phyloP scores from a whole-genome alignment of 345 rosid species.

The Linum trigynum region DNA sequence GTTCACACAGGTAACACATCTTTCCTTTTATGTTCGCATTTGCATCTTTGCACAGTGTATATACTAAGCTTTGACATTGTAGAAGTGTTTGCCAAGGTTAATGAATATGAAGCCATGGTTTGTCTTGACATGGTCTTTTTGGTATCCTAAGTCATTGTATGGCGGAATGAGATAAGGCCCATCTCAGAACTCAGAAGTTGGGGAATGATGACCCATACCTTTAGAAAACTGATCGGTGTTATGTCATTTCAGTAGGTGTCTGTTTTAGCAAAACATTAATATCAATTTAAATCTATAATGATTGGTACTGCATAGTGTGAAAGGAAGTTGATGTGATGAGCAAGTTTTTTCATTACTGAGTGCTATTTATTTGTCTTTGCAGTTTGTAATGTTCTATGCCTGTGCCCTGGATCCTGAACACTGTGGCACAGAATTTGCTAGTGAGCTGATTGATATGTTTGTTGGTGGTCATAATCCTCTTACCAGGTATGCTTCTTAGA shows the following conservation, averaged over 20 bases:
- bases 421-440: constrained; percentile 65
- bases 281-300: not conserved
- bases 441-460: constrained; percentile 41
- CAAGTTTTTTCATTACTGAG: not conserved
- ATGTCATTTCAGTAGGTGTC: not conserved
- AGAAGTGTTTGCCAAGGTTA: too few relatives aligned
- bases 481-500: constrained; percentile 35
- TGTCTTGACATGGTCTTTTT: too few relatives aligned
- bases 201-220: too few relatives aligned
- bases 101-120: too few relatives aligned
- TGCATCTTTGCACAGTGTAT: not conserved
- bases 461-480: constrained; percentile 30
- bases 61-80: too few relatives aligned
- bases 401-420: constrained; percentile 77
- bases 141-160: too few relatives aligned
- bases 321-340: too few relatives aligned
- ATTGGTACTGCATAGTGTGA: too few relatives aligned
- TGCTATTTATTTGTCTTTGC: constrained; percentile 24
- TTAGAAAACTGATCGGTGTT: too few relatives aligned
- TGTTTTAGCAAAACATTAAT: not conserved
- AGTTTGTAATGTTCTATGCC: constrained; percentile 85
- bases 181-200: too few relatives aligned
- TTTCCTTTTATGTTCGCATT: not conserved
- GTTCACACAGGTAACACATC: constrained; percentile 57
- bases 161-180: too few relatives aligned